These are phyloP conservation scores for Calendula officinalis DNA, from an alignment of 129 eudicot species.

Conservation along the genomic window DNA sequence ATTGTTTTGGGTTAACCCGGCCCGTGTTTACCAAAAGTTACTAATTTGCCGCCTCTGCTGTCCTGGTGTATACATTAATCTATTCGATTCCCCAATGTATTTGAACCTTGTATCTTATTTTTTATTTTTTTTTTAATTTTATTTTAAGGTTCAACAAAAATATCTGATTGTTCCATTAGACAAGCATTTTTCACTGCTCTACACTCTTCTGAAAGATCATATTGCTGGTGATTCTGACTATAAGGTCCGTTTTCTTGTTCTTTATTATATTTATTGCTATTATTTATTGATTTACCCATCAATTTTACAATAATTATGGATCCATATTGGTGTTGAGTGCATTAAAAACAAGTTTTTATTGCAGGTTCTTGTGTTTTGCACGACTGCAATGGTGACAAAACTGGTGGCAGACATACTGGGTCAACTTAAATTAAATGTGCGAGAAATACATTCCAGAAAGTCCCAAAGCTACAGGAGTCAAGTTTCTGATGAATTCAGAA, in stretches of 20 bases:
- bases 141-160: slow-evolving; percentile 73
- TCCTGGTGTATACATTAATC: neutral
- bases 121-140: slow-evolving; percentile 14
- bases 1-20: neutral
- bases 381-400: slow-evolving; percentile 95
- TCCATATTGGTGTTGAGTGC: neutral
- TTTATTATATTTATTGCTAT: neutral
- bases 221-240: slow-evolving; percentile 76
- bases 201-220: slow-evolving; percentile 78
- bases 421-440: slow-evolving; percentile 76
- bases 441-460: slow-evolving; percentile 97
- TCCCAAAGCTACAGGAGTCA: slow-evolving; percentile 90
- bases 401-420: slow-evolving; percentile 81
- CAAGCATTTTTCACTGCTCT: slow-evolving; percentile 69
- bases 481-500: slow-evolving; percentile 89
- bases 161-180: slow-evolving; percentile 84
- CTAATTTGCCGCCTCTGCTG: no score
- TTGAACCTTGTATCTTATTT: neutral
- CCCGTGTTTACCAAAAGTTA: neutral
- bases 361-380: slow-evolving; percentile 95
- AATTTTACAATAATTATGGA: neutral
- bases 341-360: slow-evolving; percentile 9
- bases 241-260: slow-evolving; percentile 49
- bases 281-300: neutral
- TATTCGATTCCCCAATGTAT: neutral